Evolutionary conservation across 1,284 basidiomycete genomes (phyloP).

Genomic region (Malassezia sp.): DNA sequence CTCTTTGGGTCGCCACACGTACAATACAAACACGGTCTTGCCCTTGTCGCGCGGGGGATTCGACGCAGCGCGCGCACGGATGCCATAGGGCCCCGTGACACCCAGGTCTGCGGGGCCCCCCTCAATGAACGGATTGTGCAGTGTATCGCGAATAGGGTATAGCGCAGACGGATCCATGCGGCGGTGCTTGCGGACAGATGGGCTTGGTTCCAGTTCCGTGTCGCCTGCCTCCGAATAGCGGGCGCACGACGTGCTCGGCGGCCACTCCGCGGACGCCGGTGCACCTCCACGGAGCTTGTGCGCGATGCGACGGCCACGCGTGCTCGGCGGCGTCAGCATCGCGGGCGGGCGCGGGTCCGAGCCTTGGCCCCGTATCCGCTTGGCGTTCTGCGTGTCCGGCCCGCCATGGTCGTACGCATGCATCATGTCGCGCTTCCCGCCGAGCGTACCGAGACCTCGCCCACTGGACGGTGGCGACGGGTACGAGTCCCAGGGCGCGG

Average conservation of each 20-base stretch:
- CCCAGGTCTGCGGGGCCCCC: slow-evolving; percentile 40
- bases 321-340: slow-evolving; percentile 11
- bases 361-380: neutral
- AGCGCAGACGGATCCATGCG: neutral
- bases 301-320: slow-evolving; percentile 10
- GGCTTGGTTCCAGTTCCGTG: neutral
- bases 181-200: too few species aligned
- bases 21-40: slow-evolving; percentile 32
- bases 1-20: neutral
- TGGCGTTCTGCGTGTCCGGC: neutral
- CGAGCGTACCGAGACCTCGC: neutral
- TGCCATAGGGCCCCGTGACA: slow-evolving; percentile 23
- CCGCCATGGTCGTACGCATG: neutral
- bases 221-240: too few species aligned
- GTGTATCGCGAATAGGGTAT: slow-evolving; percentile 28
- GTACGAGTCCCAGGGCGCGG: neutral
- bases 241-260: neutral
- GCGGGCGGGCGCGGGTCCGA: neutral
- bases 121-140: slow-evolving; percentile 38
- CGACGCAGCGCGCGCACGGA: slow-evolving; percentile 15
- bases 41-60: slow-evolving; percentile 23
- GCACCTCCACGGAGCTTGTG: slow-evolving; percentile 1
- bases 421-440: neutral
- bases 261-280: neutral
- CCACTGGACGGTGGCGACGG: slow-evolving; percentile 12